These are phyloP conservation scores for Fonsecaea nubica DNA, from an alignment of 2,329 filamentous ascomycete genomes.

Conservation along the genomic window DNA sequence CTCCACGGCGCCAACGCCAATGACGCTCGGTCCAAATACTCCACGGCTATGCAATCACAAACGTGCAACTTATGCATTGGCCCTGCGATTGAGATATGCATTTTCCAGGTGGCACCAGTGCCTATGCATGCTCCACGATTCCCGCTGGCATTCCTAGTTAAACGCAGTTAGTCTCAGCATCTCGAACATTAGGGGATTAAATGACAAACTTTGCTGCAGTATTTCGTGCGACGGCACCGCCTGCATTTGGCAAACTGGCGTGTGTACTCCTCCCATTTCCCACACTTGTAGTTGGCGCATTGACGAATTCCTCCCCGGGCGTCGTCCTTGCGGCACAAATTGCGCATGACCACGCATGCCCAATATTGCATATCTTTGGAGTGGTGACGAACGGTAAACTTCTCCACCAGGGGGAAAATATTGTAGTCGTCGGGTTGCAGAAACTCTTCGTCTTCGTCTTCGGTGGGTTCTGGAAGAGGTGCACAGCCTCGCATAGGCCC, in stretches of 20 bases:
- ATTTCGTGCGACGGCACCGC: conserved; percentile 93
- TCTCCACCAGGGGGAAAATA: conserved; percentile 97
- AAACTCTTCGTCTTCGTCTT: conserved; percentile 83
- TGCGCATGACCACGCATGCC: conserved; percentile 98
- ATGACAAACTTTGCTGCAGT: conserved; percentile 82
- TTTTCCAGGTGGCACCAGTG: conserved; percentile 76
- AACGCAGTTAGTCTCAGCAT: conserved; percentile 19
- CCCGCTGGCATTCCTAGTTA: conserved; percentile 81
- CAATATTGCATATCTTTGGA: conserved; percentile 99
- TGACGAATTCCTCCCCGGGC: conserved; percentile 91
- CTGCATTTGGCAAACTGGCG: conserved; percentile 98
- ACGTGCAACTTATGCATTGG: conserved; percentile 21
- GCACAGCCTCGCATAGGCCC: conserved; percentile 62
- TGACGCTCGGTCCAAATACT: conserved; percentile 31
- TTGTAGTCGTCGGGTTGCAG: conserved; percentile 93
- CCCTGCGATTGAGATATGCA: conserved; percentile 32
- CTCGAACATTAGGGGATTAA: not conserved
- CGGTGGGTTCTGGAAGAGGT: conserved; percentile 54
- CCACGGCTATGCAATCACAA: conserved; percentile 38
- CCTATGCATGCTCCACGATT: conserved; percentile 95
- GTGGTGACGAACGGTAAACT: conserved; percentile 95
- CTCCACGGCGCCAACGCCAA: conserved; percentile 22
- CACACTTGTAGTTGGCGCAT: conserved; percentile 97
- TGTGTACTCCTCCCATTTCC: conserved; percentile 97
- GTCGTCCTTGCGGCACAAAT: conserved; percentile 97